Evolutionary conservation across 176 grass and related monocot species (phyloP), one percentile per base, ranked within the genome.

Genomic region (Melocanna baccifera): DNA sequence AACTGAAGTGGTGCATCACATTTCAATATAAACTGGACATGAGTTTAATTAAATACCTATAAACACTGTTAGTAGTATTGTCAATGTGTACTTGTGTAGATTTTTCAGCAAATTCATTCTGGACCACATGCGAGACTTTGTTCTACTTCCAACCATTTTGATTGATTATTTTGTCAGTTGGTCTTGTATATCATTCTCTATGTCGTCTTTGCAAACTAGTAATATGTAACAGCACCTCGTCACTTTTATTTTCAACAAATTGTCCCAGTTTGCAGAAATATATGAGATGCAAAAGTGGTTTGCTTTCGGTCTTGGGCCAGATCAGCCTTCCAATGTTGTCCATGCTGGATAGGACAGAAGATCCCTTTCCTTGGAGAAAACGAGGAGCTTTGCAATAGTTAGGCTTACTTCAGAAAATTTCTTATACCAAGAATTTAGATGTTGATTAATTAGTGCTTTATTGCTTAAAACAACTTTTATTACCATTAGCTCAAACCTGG

Each of bases 321-420:
- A 98, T 64, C 93, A 95, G 71, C 96, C 96, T 74, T 89, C 96
- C 47, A 89, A 98, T 91, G 96, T 98, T 71, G 89, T 79, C 32
- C 32, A 34, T 34, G 32, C 32, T 34, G 3, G 32, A 34, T 34
- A 34, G 32, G 4, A 34, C 3, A 34, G 32, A 34, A 34, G 32
- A 34, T 34, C 32, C 32, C 32, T 3, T 34, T 34, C 32, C 32
- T 34, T 34, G 32, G 32, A 34, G 32, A 34, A 34, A 34, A 34
- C 32, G 32, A 3, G 32, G 32, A 34, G 32, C 32, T 34, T 34
- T 34, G 32, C 41, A 42, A 42, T 42, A 42, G 41, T 42, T 42
- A 42, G 6, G 41, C 41, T 1, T 9, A 9, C 41, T 42, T 42
- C 41, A 42, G 7, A 42, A 42, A 42, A 9, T 9, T 42, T 42